A percentile compares a stretch with the other conserved stretches of the same genome.
These are phyloP conservation scores for Dryas integrifolia DNA, from an alignment of 331 rosid species.

Conservation along the genomic window DNA sequence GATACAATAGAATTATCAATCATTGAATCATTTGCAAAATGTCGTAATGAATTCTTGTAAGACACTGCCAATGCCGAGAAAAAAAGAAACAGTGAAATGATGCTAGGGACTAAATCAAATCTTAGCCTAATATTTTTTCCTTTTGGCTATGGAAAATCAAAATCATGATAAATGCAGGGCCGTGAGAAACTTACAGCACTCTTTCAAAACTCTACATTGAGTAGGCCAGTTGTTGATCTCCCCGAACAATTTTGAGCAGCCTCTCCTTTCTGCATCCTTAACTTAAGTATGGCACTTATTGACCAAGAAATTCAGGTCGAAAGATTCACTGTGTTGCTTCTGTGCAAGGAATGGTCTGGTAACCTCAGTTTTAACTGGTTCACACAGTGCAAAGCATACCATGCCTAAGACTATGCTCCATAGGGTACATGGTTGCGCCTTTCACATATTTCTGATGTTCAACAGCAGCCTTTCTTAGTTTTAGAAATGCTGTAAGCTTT, in stretches of 20 bases:
- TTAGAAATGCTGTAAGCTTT: constrained; percentile 39
- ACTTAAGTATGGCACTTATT: not conserved
- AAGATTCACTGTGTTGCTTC: constrained; percentile 11
- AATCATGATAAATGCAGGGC: not conserved
- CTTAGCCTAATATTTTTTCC: constrained; percentile 6
- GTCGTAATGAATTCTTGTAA: not conserved
- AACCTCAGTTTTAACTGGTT: constrained; percentile 26
- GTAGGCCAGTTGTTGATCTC: constrained; percentile 5
- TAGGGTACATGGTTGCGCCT: constrained; percentile 77
- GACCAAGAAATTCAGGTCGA: not conserved
- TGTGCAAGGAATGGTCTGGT: not conserved
- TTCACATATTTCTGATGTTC: constrained; percentile 60
- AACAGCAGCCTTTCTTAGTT: constrained; percentile 54
- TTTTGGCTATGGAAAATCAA: constrained; percentile 1
- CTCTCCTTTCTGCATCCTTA: constrained; percentile 9
- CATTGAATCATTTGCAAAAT: not conserved
- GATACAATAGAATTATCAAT: not conserved
- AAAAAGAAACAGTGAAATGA: not conserved
- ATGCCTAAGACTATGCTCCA: constrained; percentile 67
- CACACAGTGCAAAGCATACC: constrained; percentile 79
- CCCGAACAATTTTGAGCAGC: constrained; percentile 14
- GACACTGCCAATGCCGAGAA: not conserved
- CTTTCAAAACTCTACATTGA: constrained; percentile 8
- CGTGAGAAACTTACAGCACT: constrained; percentile 16
- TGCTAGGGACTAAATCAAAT: not conserved